A percentile compares a stretch with the other conserved stretches of the same genome.
phyloP scores from a whole-genome alignment of 2,329 filamentous ascomycete genomes.

The Penicillium brasilianum region DNA sequence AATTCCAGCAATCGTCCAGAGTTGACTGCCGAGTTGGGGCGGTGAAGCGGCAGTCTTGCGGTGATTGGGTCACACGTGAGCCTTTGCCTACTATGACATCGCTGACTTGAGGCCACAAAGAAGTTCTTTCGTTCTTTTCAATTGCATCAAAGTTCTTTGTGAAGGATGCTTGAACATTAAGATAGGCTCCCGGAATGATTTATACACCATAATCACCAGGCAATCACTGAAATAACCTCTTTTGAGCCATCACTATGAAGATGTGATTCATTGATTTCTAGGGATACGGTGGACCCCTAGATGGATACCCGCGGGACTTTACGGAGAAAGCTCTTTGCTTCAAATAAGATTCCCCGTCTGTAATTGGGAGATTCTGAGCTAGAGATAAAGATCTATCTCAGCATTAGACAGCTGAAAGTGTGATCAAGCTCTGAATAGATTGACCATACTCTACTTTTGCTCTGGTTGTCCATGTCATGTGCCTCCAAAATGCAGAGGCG shows the following conservation, averaged over 20 bases:
- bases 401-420: not conserved
- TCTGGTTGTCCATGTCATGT: no score
- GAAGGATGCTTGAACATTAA: not conserved
- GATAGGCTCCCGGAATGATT: not conserved
- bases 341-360: not conserved
- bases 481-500: conserved; percentile 22
- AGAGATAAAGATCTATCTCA: not conserved
- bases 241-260: conserved; percentile 11
- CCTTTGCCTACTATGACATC: conserved; percentile 31
- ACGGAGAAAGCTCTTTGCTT: conserved; percentile 28
- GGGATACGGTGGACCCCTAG: conserved; percentile 28
- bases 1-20: conserved; percentile 21
- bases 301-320: conserved; percentile 31
- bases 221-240: not conserved
- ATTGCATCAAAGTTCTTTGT: not conserved
- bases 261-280: conserved; percentile 30
- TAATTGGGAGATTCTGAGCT: not conserved
- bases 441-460: not conserved
- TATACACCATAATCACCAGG: not conserved
- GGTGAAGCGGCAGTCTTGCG: conserved; percentile 16
- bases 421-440: not conserved
- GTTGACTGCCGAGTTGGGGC: conserved; percentile 28
- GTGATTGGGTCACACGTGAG: conserved; percentile 30
- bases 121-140: not conserved
- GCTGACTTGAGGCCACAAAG: conserved; percentile 10